Evolutionary conservation across 176 grass and related monocot genomes (phyloP).

Genomic region (Bolboschoenus planiculmis): DNA sequence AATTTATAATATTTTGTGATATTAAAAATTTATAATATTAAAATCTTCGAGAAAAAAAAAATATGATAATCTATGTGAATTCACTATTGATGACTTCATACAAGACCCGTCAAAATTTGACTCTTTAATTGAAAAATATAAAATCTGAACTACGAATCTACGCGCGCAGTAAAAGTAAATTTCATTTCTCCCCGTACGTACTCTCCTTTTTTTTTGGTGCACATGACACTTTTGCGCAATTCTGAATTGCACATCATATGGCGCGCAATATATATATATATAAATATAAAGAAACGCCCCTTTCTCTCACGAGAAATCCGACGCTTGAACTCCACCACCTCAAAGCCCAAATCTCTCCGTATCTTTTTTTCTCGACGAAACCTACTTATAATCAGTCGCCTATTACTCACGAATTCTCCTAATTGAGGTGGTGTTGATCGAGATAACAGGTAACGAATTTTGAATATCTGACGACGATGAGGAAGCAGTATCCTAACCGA

Average conservation of each 20-base stretch:
- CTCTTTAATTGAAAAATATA: no score
- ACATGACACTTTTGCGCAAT: neutral
- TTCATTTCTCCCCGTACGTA: no score
- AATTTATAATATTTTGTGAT: no score
- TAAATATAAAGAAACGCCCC: neutral
- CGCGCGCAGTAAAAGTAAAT: no score
- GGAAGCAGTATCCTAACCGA: slow-evolving; percentile 60
- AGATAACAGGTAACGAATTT: neutral
- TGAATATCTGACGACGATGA: slow-evolving; percentile 15
- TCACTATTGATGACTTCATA: no score
- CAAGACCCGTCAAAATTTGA: no score
- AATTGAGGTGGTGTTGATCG: neutral
- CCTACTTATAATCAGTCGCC: neutral
- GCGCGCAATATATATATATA: neutral
- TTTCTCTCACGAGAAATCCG: neutral
- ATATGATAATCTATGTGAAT: no score
- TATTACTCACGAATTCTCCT: no score
- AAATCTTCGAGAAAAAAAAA: no score
- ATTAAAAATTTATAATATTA: no score
- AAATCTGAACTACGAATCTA: neutral
- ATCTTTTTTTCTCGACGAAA: neutral
- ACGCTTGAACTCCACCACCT: neutral
- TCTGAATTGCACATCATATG: neutral
- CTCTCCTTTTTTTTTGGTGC: neutral
- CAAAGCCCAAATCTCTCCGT: neutral